Conservation (phyloP, 1,284 basidiomycete genomes). For the Termitomyces sp. region DNA sequence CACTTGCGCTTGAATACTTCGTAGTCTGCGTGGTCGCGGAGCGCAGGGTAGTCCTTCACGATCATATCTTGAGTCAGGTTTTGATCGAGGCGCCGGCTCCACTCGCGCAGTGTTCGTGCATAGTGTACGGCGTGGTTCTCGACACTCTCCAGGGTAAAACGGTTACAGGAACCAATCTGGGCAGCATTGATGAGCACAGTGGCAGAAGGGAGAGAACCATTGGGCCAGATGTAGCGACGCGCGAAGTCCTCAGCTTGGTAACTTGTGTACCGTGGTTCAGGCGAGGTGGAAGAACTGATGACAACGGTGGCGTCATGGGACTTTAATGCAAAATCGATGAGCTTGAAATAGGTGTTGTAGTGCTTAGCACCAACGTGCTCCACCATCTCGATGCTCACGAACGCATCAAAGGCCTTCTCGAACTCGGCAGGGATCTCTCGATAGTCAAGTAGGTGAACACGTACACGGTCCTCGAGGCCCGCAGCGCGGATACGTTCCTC, state of each 20-base stretch:
- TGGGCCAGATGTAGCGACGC: conserved; percentile 90
- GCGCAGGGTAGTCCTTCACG: conserved; percentile 49
- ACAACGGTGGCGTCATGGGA: conserved; percentile 62
- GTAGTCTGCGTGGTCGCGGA: conserved; percentile 51
- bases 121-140: conserved; percentile 87
- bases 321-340: conserved; percentile 80
- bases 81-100: conserved; percentile 68
- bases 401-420: conserved; percentile 79
- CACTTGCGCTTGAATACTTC: conserved; percentile 68
- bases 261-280: conserved; percentile 64
- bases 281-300: conserved; percentile 80
- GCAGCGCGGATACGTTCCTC: conserved; percentile 74
- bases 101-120: conserved; percentile 84
- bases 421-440: conserved; percentile 72
- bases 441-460: conserved; percentile 86
- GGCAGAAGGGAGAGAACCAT: conserved; percentile 83
- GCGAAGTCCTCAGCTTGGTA: conserved; percentile 85
- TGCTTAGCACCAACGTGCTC: conserved; percentile 75
- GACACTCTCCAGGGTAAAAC: conserved; percentile 78
- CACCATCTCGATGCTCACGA: conserved; percentile 89
- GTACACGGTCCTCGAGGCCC: conserved; percentile 66
- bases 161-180: conserved; percentile 58
- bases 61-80: conserved; percentile 57
- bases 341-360: conserved; percentile 73
- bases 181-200: conserved; percentile 71